phyloP scores from a whole-genome alignment of 129 eudicot species.

The Smallanthus sonchifolius region DNA sequence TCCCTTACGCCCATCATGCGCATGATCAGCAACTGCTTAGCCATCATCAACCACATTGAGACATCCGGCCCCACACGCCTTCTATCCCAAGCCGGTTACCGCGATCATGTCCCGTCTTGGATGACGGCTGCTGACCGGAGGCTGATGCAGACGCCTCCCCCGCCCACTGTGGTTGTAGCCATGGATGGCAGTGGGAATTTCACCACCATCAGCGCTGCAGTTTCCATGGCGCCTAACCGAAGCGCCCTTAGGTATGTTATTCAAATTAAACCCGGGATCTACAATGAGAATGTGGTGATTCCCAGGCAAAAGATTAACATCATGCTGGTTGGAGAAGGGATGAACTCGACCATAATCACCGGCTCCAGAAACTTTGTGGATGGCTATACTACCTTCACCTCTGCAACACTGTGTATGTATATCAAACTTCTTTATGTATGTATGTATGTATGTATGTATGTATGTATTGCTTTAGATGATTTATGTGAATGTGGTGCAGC shows the following conservation, averaged over 20 bases:
- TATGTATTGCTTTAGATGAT: no score
- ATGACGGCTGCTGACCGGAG: constrained; percentile 42
- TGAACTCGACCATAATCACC: constrained; percentile 59
- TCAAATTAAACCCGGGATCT: constrained; percentile 57
- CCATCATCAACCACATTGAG: constrained; percentile 52
- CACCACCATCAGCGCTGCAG: constrained; percentile 47
- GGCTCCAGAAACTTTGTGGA: constrained; percentile 59
- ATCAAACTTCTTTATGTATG: no score
- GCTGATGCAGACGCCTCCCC: constrained; percentile 37
- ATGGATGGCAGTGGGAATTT: constrained; percentile 54
- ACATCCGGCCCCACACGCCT: neutral
- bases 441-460: no score
- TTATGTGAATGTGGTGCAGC: constrained; percentile 36
- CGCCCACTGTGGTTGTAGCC: constrained; percentile 53
- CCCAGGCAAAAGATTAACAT: constrained; percentile 59
- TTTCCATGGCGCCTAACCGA: constrained; percentile 54
- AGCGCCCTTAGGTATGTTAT: constrained; percentile 41
- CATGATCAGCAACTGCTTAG: constrained; percentile 76
- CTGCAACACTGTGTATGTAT: constrained; percentile 74
- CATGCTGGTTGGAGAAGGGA: constrained; percentile 78
- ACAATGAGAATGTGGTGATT: constrained; percentile 58
- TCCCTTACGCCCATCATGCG: constrained; percentile 55
- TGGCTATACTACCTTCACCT: constrained; percentile 73
- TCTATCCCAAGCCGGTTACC: neutral
- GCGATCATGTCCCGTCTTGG: constrained; percentile 35